Conservation (phyloP, 1,284 basidiomycete genomes). For the Mixia osmundae region DNA sequence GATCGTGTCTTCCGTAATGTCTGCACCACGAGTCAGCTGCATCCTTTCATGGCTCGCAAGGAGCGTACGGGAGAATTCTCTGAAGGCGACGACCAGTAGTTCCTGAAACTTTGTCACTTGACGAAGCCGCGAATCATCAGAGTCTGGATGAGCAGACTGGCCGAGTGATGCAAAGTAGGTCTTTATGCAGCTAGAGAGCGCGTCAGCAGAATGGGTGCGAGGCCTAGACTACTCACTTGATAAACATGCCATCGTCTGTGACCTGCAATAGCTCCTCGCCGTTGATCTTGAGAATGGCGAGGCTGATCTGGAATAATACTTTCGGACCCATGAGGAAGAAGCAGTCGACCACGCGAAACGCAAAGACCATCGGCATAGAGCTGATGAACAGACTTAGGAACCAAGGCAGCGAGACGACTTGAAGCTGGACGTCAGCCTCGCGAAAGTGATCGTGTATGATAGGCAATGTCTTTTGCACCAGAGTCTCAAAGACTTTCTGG, state of each 20-base stretch:
- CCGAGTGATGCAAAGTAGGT: slow-evolving; percentile 84
- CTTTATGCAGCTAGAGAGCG: slow-evolving; percentile 47
- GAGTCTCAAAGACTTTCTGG: slow-evolving; percentile 88
- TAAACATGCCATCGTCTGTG: slow-evolving; percentile 91
- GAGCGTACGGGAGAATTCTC: too few relatives aligned
- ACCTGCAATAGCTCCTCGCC: slow-evolving; percentile 81
- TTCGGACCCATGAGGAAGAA: slow-evolving; percentile 93
- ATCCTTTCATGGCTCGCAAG: too few relatives aligned
- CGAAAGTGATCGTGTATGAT: slow-evolving; percentile 84
- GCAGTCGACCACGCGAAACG: slow-evolving; percentile 95
- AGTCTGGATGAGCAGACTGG: slow-evolving; percentile 78
- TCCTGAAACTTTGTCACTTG: slow-evolving; percentile 97
- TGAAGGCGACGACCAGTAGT: slow-evolving; percentile 69
- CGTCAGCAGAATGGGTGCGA: neutral
- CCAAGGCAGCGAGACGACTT: slow-evolving; percentile 93
- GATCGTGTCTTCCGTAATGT: slow-evolving; percentile 92
- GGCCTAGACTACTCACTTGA: slow-evolving; percentile 59
- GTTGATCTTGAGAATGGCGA: slow-evolving; percentile 95
- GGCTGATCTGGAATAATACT: slow-evolving; percentile 78
- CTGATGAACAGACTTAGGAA: slow-evolving; percentile 80
- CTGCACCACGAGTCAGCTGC: too few relatives aligned
- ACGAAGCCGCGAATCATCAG: slow-evolving; percentile 64
- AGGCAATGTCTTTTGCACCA: slow-evolving; percentile 41
- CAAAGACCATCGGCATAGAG: slow-evolving; percentile 97
- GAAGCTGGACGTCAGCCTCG: slow-evolving; percentile 79